Evolutionary conservation across 805 yeast genomes (phyloP), one percentile per base, ranked within the genome.

Genomic region (Lachancea dasiensis): DNA sequence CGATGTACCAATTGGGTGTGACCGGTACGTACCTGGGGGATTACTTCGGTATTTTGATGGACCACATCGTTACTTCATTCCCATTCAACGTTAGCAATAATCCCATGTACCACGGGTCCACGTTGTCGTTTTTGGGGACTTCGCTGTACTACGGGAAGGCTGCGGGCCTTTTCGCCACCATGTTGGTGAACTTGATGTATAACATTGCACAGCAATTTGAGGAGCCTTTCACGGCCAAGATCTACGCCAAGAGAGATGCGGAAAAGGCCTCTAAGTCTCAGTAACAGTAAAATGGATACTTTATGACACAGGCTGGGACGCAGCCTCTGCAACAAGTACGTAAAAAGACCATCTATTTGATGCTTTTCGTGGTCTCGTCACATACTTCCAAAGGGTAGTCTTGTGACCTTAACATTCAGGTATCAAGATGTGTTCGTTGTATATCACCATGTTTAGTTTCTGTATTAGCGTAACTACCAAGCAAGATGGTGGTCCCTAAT

Each of bases 21-120:
- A 90, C 96, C 10, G 98, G 98, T 17, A 92, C 98, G 8, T 92
- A 92, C 56, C 66, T 92, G 44, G 98, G 98, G 29, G 98, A 92
- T 62, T 94, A 92, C 65, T 92, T 92, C 63, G 97, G 97, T 1
- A 89, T 92, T 52, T 72, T 92, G 51, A 92, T 90, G 92, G 79
- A 80, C 45, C 75, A 84, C 47, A 75, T 95, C 56, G 95, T 92
- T 43, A 81, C 90, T 13, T 79, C 83, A 1, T 92, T 92, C 73
- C 98, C 98, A 11, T 92, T 92, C 73, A 89, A 80, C 52, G 77
- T 89, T 40, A 73, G 80, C 47, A 81, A 86, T 54, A 90, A 92
- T 63, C 98, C 98, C 47, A 92, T 92, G 98, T 92, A 92, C 64
- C 81, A 83, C 56, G 98, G 98, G 11, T 84, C 95, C 7, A 75